These are phyloP conservation scores for Colletotrichum sp. DNA, from an alignment of 2,329 filamentous ascomycete genomes.

Conservation along the genomic window DNA sequence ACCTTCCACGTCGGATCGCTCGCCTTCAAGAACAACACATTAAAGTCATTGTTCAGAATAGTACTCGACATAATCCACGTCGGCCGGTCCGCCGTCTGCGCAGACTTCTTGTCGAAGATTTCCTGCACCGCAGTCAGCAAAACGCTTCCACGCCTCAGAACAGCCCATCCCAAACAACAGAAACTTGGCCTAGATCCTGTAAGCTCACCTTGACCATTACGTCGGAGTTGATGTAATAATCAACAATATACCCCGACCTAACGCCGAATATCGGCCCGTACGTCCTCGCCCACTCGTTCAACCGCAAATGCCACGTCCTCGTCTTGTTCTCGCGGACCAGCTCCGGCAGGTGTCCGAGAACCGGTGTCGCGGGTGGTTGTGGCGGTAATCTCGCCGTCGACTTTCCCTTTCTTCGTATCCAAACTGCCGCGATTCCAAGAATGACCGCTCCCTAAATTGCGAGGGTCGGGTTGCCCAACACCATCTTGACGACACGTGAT, in stretches of 20 bases:
- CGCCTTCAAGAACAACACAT: not conserved
- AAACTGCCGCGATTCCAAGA: not conserved
- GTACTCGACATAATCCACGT: constrained; percentile 3
- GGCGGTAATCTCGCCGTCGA: not conserved
- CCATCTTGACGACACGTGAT: not conserved
- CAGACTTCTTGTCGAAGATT: not conserved
- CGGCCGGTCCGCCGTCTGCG: not conserved
- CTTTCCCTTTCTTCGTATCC: not conserved
- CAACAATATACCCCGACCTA: not conserved
- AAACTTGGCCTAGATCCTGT: not conserved
- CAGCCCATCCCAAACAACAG: not conserved
- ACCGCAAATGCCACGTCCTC: not conserved
- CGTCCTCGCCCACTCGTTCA: not conserved
- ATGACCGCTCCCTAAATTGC: not conserved
- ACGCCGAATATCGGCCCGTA: not conserved
- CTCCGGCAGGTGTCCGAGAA: not conserved
- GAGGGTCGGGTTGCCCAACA: rapidly evolving
- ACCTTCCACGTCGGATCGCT: not conserved
- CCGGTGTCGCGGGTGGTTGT: not conserved
- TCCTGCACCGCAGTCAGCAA: not conserved
- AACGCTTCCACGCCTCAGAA: no score
- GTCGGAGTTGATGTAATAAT: constrained; percentile 1
- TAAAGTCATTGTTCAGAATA: not conserved
- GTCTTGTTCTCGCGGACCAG: not conserved
- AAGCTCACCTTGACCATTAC: not conserved